Base-by-base conservation (phyloP, 306 rosid genomes). In the Quercus parvula region DNA sequence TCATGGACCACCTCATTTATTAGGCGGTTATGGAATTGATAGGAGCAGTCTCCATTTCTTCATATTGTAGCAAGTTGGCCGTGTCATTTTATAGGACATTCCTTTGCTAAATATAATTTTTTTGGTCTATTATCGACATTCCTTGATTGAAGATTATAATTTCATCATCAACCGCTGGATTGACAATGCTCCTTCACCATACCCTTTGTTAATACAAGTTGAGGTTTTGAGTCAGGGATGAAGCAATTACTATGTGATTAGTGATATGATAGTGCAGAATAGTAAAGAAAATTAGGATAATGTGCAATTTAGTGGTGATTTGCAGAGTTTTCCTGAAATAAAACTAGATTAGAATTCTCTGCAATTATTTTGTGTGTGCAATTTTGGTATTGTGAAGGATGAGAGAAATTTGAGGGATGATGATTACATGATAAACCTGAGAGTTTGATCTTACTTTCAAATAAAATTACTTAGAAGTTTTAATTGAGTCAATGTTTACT, bases 21-120 rank as follows among this genome's bases (percentile, higher is more conserved):
- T 74, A 72, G 91, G 84, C 83, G 51, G 86, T 71, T 78, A 38
- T 66, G 57, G 83, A 81, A 81, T 83, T 86, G 81, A 86, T 82
- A 76, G 83, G 72, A 81, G 71, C 73, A 18, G 66, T 76, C 73
- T 81, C 78, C 76, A 75, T 84, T 74, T 78, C 81, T 70, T 77
- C 80, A 82, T 70, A 27, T 56, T 71, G 67, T 75, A 56, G 79
- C 59, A 71, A 68, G 83, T 79, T 81, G 75, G 41, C n/a, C 77
- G 33, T 82, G 81, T 77, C 83, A 78, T 79, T 87, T 71, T 67
- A 67, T 3, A 4, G 72, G 51, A 67, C 52, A 67, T 67, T 67
- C 28, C 72, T 67, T 9, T 17, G 4, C n/a, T 35, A 31, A 1
- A 7, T 24, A 17, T 64, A 24, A 8, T 27, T 4, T 28, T 30